Evolutionary conservation across 1,139 yeast genomes (phyloP).

Genomic region (Hansenula lynferdii): DNA sequence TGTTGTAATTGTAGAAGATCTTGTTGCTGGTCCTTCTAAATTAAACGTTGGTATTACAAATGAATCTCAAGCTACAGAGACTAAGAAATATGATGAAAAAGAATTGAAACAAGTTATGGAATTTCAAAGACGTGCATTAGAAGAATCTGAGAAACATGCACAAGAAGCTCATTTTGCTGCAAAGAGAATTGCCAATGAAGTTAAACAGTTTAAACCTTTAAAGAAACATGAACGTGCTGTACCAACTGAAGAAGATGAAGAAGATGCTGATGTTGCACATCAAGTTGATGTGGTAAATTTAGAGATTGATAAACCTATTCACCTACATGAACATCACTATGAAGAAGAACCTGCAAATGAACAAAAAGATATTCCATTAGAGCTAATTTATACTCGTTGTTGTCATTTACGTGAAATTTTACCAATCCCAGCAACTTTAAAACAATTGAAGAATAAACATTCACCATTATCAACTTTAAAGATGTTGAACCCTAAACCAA

Average conservation of each 20-base stretch:
- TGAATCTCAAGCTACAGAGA: conserved; percentile 16
- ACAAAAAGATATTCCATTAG: conserved; percentile 44
- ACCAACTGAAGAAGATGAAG: conserved; percentile 14
- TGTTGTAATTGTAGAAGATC: conserved; percentile 70
- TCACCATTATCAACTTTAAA: conserved; percentile 75
- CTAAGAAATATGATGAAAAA: conserved; percentile 37
- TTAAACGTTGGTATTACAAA: conserved; percentile 59
- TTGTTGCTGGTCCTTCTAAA: conserved; percentile 56
- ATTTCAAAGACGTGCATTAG: conserved; percentile 46
- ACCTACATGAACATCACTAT: conserved; percentile 63
- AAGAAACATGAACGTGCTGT: conserved; percentile 6
- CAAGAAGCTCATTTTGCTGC: conserved; percentile 73
- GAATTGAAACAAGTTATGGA: conserved; percentile 54
- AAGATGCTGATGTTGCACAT: conserved; percentile 20
- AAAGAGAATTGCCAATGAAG: conserved; percentile 61
- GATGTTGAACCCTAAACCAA: conserved; percentile 85
- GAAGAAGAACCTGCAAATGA: conserved; percentile 21
- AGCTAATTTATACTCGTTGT: conserved; percentile 80
- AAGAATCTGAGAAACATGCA: conserved; percentile 68
- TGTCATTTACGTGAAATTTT: conserved; percentile 89
- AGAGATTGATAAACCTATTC: conserved; percentile 60
- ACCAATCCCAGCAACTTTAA: conserved; percentile 88
- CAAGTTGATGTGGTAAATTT: conserved; percentile 22
- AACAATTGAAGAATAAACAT: conserved; percentile 72
- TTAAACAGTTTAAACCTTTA: conserved; percentile 34